A percentile compares a stretch with the other conserved stretches of the same genome.
Conservation (phyloP, 129 eudicot genomes). For the Artemisia annua region DNA sequence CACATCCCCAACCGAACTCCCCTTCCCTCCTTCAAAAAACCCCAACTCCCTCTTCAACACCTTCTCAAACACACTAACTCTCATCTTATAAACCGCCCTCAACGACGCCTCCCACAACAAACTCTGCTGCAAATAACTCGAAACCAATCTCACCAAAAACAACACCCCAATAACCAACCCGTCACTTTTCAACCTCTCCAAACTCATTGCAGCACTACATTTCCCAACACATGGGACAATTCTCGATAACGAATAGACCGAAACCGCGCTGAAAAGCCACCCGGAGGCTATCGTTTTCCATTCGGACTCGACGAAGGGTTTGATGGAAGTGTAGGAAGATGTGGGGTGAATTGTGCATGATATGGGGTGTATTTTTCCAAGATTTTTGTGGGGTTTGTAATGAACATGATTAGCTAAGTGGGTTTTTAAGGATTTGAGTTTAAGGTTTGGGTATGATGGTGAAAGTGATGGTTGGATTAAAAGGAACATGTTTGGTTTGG, state of each 20-base stretch:
- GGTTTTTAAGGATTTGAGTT: background rate
- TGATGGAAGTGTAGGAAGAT: conserved; percentile 36
- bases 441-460: conserved; percentile 9
- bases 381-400: conserved; percentile 16
- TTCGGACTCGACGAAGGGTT: conserved; percentile 71
- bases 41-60: conserved; percentile 85
- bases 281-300: conserved; percentile 66
- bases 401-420: conserved; percentile 14
- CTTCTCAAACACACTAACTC: conserved; percentile 72
- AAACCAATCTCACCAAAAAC: conserved; percentile 47
- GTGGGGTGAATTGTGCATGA: conserved; percentile 24
- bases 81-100: conserved; percentile 47
- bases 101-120: conserved; percentile 89
- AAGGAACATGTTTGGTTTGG: conserved; percentile 21
- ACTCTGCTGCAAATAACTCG: conserved; percentile 69
- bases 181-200: conserved; percentile 36
- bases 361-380: conserved; percentile 5
- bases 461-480: conserved; percentile 19
- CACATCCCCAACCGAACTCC: conserved; percentile 68
- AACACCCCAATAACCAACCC: conserved; percentile 52
- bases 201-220: conserved; percentile 35
- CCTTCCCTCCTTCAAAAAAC: conserved; percentile 70
- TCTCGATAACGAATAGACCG: conserved; percentile 66
- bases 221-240: conserved; percentile 56
- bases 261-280: conserved; percentile 74